Percentiles rank a stretch among this genome's conserved stretches.
phyloP scores from a whole-genome alignment of 331 rosid species.

The Quercus phellos region DNA sequence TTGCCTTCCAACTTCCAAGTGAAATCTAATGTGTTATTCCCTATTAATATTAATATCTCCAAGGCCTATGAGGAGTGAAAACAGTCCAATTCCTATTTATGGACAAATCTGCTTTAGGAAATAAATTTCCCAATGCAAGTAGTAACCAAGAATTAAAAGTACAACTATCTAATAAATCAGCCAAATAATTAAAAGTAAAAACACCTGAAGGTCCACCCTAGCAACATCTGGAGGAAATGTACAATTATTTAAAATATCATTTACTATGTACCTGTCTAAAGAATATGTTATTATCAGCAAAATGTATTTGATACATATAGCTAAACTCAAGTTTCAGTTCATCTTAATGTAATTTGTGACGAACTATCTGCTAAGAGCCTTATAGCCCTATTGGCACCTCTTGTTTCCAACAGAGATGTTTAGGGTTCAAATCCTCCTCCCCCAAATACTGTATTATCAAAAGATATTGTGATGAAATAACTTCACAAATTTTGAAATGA shows the following conservation, averaged over 20 bases:
- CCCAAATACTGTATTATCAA: too few species aligned
- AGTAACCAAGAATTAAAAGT: background rate
- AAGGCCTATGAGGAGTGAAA: background rate
- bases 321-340: background rate
- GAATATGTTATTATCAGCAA: background rate
- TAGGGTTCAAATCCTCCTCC: too few species aligned
- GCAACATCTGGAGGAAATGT: background rate
- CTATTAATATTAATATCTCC: background rate
- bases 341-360: background rate
- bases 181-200: too few species aligned
- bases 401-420: too few species aligned
- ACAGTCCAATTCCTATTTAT: background rate
- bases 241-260: background rate
- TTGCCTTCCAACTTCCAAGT: too few species aligned
- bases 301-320: background rate
- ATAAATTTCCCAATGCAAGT: background rate
- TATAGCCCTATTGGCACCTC: too few species aligned
- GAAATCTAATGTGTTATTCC: too few species aligned
- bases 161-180: too few species aligned
- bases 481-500: too few species aligned
- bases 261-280: background rate
- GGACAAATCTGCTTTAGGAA: background rate
- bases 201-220: too few species aligned
- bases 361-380: background rate
- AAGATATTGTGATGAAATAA: too few species aligned